These are phyloP conservation scores for Pseudocercospora ulei DNA, from an alignment of 2,329 filamentous ascomycete genomes.

Conservation along the genomic window DNA sequence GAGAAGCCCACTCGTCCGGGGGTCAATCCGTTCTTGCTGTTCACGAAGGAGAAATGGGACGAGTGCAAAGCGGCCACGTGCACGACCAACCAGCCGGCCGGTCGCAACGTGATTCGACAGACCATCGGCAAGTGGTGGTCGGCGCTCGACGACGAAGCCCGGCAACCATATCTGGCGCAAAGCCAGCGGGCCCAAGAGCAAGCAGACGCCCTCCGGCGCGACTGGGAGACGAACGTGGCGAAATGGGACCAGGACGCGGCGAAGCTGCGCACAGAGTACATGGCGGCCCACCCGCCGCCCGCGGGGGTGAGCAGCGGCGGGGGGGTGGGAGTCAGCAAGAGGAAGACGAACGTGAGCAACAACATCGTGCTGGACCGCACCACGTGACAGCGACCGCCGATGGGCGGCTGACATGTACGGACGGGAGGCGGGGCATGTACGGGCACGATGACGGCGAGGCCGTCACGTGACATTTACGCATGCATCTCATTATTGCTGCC, in stretches of 20 bases:
- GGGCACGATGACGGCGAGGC: too few species aligned
- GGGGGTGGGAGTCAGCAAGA: constrained; percentile 25
- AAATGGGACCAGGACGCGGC: constrained; percentile 63
- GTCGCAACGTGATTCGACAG: constrained; percentile 64
- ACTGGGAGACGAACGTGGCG: constrained; percentile 53
- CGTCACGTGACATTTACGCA: too few species aligned
- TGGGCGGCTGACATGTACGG: not conserved
- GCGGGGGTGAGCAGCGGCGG: constrained; percentile 8
- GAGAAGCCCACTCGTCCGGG: constrained; percentile 61
- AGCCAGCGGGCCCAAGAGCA: constrained; percentile 59
- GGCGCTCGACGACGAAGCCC: constrained; percentile 58
- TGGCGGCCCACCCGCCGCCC: constrained; percentile 26
- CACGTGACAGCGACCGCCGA: not conserved
- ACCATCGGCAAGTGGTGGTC: constrained; percentile 90
- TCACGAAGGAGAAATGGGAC: constrained; percentile 65
- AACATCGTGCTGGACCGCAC: constrained; percentile 28
- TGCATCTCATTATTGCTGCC: too few species aligned
- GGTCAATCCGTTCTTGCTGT: constrained; percentile 80
- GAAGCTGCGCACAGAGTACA: constrained; percentile 39
- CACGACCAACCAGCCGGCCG: constrained; percentile 55
- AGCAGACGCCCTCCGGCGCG: constrained; percentile 50
- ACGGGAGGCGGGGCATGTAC: too few species aligned
- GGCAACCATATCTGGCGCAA: constrained; percentile 66
- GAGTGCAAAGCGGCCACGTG: constrained; percentile 51
- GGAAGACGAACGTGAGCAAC: constrained; percentile 32